A percentile compares a stretch with the other conserved stretches of the same genome.
Evolutionary conservation across 2,329 filamentous ascomycete genomes (phyloP).

Genomic region (Colletotrichum trifolii): DNA sequence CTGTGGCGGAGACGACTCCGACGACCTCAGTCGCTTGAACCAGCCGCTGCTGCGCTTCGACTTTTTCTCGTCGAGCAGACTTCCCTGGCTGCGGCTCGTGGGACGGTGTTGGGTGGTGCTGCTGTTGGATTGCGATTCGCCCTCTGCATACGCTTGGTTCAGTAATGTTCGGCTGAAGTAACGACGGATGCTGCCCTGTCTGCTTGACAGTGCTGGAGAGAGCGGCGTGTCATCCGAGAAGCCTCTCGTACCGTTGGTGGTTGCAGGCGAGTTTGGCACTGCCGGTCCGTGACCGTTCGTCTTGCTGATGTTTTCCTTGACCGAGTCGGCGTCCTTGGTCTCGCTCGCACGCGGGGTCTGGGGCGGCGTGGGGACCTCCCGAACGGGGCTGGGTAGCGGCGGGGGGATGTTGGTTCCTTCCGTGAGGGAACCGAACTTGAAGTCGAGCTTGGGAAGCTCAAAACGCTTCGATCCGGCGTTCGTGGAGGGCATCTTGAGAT

Average conservation of each 20-base stretch:
- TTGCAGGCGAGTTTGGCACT: conserved; percentile 36
- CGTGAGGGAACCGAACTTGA: conserved; percentile 69
- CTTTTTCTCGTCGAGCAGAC: conserved; percentile 63
- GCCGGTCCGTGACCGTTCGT: conserved; percentile 38
- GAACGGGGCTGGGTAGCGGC: conserved; percentile 64
- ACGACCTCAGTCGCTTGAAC: conserved; percentile 65
- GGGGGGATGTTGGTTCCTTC: conserved; percentile 71
- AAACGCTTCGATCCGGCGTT: conserved; percentile 52
- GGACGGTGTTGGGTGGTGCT: conserved; percentile 53
- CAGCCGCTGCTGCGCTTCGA: conserved; percentile 67
- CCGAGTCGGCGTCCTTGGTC: conserved; percentile 40
- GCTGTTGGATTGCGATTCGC: conserved; percentile 55
- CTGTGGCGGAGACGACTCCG: conserved; percentile 45
- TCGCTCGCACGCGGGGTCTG: conserved; percentile 44
- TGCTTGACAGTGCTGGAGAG: conserved; percentile 63
- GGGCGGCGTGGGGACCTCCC: conserved; percentile 59
- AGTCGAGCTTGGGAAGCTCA: conserved; percentile 67
- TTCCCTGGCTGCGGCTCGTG: conserved; percentile 61
- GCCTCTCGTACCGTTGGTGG: conserved; percentile 57
- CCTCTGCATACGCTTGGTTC: conserved; percentile 64
- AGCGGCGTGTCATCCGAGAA: conserved; percentile 61
- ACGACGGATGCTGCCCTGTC: conserved; percentile 67
- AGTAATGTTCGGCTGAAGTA: conserved; percentile 67
- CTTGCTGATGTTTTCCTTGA: conserved; percentile 38
- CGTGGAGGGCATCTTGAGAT: conserved; percentile 25